A percentile compares a stretch with the other conserved stretches of the same genome.
These are phyloP conservation scores for Gymnopilus junonius DNA, from an alignment of 768 basidiomycete genomes.

Conservation along the genomic window DNA sequence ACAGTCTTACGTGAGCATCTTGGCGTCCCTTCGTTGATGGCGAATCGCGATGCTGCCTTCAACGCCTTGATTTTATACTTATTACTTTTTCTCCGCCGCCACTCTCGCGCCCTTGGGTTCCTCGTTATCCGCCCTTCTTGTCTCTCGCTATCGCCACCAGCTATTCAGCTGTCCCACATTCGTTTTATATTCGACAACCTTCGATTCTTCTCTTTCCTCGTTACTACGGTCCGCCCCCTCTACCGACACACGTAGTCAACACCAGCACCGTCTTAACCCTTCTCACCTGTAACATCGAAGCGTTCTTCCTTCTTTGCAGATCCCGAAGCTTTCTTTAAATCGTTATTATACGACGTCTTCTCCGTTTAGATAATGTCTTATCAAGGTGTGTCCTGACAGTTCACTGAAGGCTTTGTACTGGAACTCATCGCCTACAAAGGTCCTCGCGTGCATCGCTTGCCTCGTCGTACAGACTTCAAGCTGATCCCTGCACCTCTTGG, in stretches of 20 bases:
- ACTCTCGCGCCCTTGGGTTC: slow-evolving; percentile 15
- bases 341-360: slow-evolving; percentile 1
- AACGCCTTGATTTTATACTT: slow-evolving; percentile 16
- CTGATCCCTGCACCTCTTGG: slow-evolving; percentile 80
- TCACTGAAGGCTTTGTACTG: neutral
- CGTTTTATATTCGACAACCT: slow-evolving; percentile 33
- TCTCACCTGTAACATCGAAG: neutral
- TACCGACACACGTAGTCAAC: slow-evolving; percentile 4
- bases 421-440: slow-evolving; percentile 34
- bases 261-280: neutral
- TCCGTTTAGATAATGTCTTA: slow-evolving; percentile 22
- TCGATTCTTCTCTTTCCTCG: slow-evolving; percentile 12
- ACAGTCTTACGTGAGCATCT: slow-evolving; percentile 1
- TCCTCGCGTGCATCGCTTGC: slow-evolving; percentile 72
- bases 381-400: slow-evolving; percentile 13
- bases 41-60: slow-evolving; percentile 2
- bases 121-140: slow-evolving; percentile 18
- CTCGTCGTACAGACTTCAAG: slow-evolving; percentile 73
- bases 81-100: slow-evolving; percentile 11
- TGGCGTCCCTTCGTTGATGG: slow-evolving; percentile 1
- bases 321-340: neutral
- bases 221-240: slow-evolving; percentile 14
- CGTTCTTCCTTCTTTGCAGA: neutral
- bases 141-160: slow-evolving; percentile 22
- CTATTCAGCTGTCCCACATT: slow-evolving; percentile 37